Percentiles rank a stretch among this genome's conserved stretches.
These are phyloP conservation scores for Solanum sitiens DNA, from an alignment of 257 asterid species.

Conservation along the genomic window DNA sequence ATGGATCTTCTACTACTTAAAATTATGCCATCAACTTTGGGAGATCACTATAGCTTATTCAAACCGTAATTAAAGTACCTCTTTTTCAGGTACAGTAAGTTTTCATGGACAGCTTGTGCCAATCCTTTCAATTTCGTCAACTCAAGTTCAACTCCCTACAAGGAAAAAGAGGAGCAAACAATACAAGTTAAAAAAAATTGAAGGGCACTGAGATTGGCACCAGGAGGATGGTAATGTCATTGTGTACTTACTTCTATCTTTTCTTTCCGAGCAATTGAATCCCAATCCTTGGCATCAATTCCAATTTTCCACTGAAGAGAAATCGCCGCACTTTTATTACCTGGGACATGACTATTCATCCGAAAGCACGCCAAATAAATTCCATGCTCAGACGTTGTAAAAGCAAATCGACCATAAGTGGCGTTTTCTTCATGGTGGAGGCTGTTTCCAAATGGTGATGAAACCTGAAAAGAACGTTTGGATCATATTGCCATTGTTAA, in stretches of 20 bases:
- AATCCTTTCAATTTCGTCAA: neutral
- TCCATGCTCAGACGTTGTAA: constrained; percentile 73
- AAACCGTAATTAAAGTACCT: neutral
- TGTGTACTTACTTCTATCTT: constrained; percentile 50
- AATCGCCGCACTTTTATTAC: constrained; percentile 40
- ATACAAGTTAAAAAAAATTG: neutral
- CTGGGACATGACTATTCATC: constrained; percentile 17
- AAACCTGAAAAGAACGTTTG: constrained; percentile 31
- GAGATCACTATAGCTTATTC: neutral
- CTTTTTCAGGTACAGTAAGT: neutral
- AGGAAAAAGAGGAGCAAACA: neutral
- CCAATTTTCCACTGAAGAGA: constrained; percentile 86
- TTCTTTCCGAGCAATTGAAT: constrained; percentile 80
- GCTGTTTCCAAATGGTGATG: constrained; percentile 65
- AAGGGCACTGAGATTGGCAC: neutral
- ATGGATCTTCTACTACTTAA: neutral
- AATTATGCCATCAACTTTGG: neutral
- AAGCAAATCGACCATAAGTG: constrained; percentile 69
- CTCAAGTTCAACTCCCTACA: neutral
- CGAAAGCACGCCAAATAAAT: constrained; percentile 66
- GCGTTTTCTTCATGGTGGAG: constrained; percentile 54
- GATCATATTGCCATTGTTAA: neutral
- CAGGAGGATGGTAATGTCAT: neutral
- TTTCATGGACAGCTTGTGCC: neutral
- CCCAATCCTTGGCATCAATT: constrained; percentile 81